Base-by-base conservation (phyloP, 805 yeast genomes). In the Schwanniomyces polymorphus region DNA sequence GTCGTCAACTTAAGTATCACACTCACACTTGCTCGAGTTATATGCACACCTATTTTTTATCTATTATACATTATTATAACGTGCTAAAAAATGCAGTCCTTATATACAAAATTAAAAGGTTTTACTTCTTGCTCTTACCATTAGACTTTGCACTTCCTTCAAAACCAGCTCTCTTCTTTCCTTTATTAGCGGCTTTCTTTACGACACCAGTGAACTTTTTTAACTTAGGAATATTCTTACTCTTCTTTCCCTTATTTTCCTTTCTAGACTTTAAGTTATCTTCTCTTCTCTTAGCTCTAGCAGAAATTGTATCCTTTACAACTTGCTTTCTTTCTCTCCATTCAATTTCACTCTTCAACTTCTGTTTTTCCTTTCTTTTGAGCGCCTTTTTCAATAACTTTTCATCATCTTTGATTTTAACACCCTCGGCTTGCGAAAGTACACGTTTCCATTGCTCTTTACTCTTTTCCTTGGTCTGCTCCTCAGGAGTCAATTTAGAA, bases 311-410 rank as follows among this genome's bases (percentile, higher is more conserved):
- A 56, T 85, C 88, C 48, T 81, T 81, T 11, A 94, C 97, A 31
- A 78, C 78, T 57, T 85, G 87, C 63, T 88, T 85, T 55, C 99
- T 81, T 43, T 92, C 97, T 54, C 73, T 79, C 99, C 99, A 94
- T 67, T 92, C 96, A 43, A 82, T 73, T 59, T 90, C 96, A 48
- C 95, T 86, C 73, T 85, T 88, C 60, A 88, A 80, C 75, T 94
- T 94, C 61, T 79, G 78, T 51, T 87, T 82, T 57, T 89, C 92
- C 63, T 90, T 88, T 57, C 87, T 79, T 72, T 87, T 91, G 51
- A 92, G 67, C 2, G 97, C 88, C 65, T 89, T 92, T 59, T 85
- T 86, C 67, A 94, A 78, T 57, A 94, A 71, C 61, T 82, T 85
- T 64, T 92, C 98, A 65, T 92, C 95, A 67, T 94, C 97, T 57